phyloP scores from a whole-genome alignment of 345 rosid species.

The Conringia planisiliqua region DNA sequence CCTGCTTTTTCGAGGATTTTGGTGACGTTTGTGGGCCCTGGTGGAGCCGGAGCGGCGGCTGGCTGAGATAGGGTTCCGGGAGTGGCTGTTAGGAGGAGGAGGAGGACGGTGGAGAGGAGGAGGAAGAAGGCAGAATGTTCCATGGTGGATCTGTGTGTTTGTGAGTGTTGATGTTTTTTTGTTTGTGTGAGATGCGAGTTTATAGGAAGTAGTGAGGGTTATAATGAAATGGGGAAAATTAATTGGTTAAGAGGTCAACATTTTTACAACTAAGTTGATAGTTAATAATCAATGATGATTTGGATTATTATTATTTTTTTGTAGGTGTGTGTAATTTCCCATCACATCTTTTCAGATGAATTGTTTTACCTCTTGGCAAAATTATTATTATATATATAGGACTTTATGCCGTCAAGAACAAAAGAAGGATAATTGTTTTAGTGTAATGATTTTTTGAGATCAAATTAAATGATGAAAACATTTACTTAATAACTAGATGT shows the following conservation, averaged over 20 bases:
- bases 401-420: background rate
- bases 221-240: constrained; percentile 4
- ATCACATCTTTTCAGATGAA: constrained; percentile 21
- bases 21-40: constrained; percentile 52
- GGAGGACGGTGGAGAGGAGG: constrained; percentile 21
- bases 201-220: constrained; percentile 17
- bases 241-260: constrained; percentile 29
- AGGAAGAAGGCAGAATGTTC: constrained; percentile 15
- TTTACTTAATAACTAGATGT: background rate
- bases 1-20: constrained; percentile 61
- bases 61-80: constrained; percentile 33
- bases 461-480: background rate
- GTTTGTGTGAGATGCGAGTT: constrained; percentile 18
- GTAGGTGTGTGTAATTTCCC: background rate
- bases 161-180: background rate
- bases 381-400: background rate
- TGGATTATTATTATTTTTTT: background rate
- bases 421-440: background rate
- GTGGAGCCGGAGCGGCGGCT: constrained; percentile 38
- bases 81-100: constrained; percentile 12
- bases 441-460: background rate
- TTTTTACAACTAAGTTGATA: constrained; percentile 31
- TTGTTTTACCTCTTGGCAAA: background rate
- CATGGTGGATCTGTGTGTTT: constrained; percentile 10
- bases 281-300: background rate